phyloP scores from a whole-genome alignment of 192 early-diverging fungal genomes.

The Coemansia sp. region DNA sequence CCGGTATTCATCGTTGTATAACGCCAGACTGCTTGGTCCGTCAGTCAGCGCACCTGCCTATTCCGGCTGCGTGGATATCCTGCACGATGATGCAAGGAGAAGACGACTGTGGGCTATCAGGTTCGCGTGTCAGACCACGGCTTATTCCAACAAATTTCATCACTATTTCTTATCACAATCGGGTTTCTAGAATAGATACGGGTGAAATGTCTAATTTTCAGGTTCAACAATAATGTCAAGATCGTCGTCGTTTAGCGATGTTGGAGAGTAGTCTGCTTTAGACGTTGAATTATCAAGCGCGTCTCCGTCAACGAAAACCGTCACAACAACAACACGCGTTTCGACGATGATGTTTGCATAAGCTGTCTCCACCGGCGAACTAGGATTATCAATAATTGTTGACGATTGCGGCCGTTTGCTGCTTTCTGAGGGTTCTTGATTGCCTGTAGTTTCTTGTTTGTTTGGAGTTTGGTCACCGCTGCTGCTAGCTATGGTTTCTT shows the following conservation, averaged over 20 bases:
- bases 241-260: not conserved
- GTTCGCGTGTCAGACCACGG: too few species aligned
- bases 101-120: not conserved
- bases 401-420: not conserved
- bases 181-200: too few species aligned
- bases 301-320: conserved; percentile 13
- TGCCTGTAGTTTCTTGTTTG: not conserved
- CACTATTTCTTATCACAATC: too few species aligned
- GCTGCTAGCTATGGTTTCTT: not conserved
- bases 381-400: not conserved
- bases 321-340: conserved; percentile 4
- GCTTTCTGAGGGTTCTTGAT: not conserved
- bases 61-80: not conserved
- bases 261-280: not conserved
- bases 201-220: not conserved
- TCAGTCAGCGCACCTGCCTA: too few species aligned
- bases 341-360: conserved; percentile 4
- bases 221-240: conserved; percentile 10
- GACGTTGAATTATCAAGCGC: not conserved
- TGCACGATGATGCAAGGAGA: not conserved
- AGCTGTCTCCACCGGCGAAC: not conserved
- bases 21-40: not conserved
- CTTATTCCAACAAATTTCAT: too few species aligned
- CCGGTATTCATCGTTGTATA: not conserved
- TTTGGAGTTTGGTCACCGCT: not conserved